Percentiles rank a stretch among this genome's conserved stretches.
Conservation (phyloP, 805 yeast genomes). For the Kuraishia ogatae region DNA sequence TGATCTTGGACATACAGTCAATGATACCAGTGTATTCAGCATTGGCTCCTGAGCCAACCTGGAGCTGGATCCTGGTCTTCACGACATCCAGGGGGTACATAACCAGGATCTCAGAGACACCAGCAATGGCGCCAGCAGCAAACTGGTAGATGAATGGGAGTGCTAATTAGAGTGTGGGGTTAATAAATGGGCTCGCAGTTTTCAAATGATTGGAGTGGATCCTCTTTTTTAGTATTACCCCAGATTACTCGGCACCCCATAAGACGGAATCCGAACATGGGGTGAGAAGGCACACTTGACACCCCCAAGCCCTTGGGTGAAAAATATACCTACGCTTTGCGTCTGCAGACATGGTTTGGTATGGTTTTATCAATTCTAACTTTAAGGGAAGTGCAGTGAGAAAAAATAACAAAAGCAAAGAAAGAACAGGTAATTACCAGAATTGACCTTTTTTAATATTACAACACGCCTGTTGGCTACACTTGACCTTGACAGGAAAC, state of each 20-base stretch:
- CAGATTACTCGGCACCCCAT: background rate
- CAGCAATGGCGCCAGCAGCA: conserved; percentile 90
- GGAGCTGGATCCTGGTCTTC: conserved; percentile 91
- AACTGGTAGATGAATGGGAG: conserved; percentile 91
- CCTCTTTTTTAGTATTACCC: no score
- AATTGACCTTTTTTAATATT: background rate
- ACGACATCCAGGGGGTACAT: conserved; percentile 98
- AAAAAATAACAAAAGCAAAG: background rate
- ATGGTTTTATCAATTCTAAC: background rate
- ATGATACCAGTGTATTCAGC: conserved; percentile 76
- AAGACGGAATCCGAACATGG: background rate
- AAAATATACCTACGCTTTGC: background rate
- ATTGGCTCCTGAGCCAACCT: conserved; percentile 42
- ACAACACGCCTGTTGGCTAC: background rate
- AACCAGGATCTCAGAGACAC: conserved; percentile 88
- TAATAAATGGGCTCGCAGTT: background rate
- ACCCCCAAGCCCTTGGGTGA: background rate
- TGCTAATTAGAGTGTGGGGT: conserved; percentile 21
- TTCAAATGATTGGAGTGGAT: background rate
- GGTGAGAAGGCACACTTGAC: background rate
- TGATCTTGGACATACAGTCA: conserved; percentile 76
- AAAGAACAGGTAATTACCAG: background rate
- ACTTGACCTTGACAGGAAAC: background rate
- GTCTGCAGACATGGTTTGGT: background rate
- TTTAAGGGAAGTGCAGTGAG: background rate